Percentiles rank a stretch among this genome's conserved stretches.
phyloP scores from a whole-genome alignment of 139 green algal species.

The Coelastrella sp. region DNA sequence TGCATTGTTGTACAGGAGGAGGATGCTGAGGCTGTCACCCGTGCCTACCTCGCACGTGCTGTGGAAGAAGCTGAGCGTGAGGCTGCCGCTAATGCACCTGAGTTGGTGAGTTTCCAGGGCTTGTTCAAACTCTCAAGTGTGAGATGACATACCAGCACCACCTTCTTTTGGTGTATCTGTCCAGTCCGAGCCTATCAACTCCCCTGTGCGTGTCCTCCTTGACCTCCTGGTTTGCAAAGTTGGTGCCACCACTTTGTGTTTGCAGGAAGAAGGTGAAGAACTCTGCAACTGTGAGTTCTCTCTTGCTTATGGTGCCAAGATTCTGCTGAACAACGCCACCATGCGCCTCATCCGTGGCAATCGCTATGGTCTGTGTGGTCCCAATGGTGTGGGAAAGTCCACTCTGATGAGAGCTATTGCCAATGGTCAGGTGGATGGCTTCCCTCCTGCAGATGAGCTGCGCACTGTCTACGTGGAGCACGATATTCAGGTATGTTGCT shows the following conservation, averaged over 20 bases:
- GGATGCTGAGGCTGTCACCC: constrained; percentile 50
- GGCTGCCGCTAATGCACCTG: constrained; percentile 42
- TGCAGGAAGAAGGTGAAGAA: constrained; percentile 89
- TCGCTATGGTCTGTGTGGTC: constrained; percentile 90
- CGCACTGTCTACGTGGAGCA: constrained; percentile 93
- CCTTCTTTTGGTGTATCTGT: no score
- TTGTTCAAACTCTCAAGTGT: background rate
- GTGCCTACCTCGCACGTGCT: constrained; percentile 52
- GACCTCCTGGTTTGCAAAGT: no score
- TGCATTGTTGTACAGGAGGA: constrained; percentile 11
- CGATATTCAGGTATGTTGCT: constrained; percentile 75
- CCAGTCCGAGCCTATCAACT: no score
- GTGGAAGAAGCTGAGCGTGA: constrained; percentile 56
- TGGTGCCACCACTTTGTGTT: no score
- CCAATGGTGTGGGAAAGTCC: constrained; percentile 90
- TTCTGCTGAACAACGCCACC: constrained; percentile 90
- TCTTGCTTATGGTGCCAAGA: constrained; percentile 91
- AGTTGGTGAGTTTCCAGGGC: constrained; percentile 10
- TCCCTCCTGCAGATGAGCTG: constrained; percentile 86
- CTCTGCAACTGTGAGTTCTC: constrained; percentile 94
- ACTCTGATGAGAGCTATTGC: constrained; percentile 96
- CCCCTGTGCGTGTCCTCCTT: no score
- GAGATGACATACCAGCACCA: no score
- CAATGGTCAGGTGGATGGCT: constrained; percentile 91
- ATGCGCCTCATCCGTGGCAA: constrained; percentile 80